These are phyloP conservation scores for Shiraia bambusicola DNA, from an alignment of 2,329 filamentous ascomycete species.

Conservation along the genomic window DNA sequence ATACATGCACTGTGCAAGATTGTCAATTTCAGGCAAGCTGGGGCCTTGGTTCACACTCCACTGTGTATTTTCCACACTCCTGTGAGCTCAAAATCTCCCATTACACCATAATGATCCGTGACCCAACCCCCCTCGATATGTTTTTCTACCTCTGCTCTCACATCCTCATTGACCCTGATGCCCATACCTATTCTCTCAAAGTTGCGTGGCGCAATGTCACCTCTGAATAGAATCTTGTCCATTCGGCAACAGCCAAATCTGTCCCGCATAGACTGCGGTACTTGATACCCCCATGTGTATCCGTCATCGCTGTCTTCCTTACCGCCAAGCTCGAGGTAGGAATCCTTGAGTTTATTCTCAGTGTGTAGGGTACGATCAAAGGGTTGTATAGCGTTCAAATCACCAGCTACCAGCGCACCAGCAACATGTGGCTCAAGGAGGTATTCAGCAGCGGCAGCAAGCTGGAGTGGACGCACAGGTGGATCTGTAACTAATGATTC, in stretches of 20 bases:
- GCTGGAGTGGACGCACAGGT: constrained; percentile 53
- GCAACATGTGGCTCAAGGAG: constrained; percentile 45
- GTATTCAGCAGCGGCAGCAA: constrained; percentile 48
- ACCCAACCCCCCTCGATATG: constrained; percentile 51
- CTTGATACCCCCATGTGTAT: constrained; percentile 62
- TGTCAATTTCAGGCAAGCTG: no score
- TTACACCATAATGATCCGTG: constrained; percentile 54
- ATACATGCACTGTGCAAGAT: no score
- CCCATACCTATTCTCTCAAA: constrained; percentile 54
- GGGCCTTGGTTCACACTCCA: not conserved
- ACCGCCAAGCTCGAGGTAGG: constrained; percentile 56
- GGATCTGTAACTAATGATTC: constrained; percentile 55
- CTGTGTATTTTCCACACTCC: constrained; percentile 8
- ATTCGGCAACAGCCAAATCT: constrained; percentile 55
- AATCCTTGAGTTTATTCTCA: constrained; percentile 54
- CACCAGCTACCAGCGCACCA: constrained; percentile 54
- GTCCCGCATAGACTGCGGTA: constrained; percentile 42
- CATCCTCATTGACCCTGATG: constrained; percentile 46
- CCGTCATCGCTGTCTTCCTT: constrained; percentile 54
- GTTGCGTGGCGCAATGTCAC: constrained; percentile 30
- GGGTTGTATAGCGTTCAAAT: constrained; percentile 60
- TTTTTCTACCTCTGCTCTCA: constrained; percentile 25
- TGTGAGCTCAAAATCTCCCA: constrained; percentile 30
- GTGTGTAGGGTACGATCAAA: constrained; percentile 54
- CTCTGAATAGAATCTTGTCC: constrained; percentile 57